These are phyloP conservation scores for Cercophora samala DNA, from an alignment of 495 filamentous ascomycete species.

Conservation along the genomic window DNA sequence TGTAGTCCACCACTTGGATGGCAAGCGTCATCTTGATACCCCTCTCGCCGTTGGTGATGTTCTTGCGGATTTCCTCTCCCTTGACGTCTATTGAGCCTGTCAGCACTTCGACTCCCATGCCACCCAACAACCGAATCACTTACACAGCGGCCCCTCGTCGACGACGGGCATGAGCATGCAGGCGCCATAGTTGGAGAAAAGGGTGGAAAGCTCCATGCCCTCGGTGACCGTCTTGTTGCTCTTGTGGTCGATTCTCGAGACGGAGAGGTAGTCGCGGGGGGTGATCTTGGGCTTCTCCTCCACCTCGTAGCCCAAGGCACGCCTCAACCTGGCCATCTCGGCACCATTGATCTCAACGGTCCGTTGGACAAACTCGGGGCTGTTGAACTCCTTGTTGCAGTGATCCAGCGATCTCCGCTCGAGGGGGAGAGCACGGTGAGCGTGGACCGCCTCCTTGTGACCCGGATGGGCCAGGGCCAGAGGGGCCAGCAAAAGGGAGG, in stretches of 20 bases:
- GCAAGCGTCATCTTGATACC: slow-evolving; percentile 59
- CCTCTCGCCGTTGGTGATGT: slow-evolving; percentile 52
- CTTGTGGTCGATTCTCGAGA: slow-evolving; percentile 47
- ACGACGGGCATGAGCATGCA: slow-evolving; percentile 56
- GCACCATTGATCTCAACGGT: slow-evolving; percentile 32
- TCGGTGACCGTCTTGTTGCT: slow-evolving; percentile 53
- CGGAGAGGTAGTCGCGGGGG: slow-evolving; percentile 32
- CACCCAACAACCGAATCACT: slow-evolving; percentile 22
- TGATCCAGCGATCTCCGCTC: slow-evolving; percentile 33
- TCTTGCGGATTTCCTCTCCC: slow-evolving; percentile 48
- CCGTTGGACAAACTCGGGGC: slow-evolving; percentile 31
- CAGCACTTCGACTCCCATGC: neutral
- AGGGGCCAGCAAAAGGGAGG: slow-evolving; percentile 29
- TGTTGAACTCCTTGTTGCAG: slow-evolving; percentile 29
- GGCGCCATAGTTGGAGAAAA: slow-evolving; percentile 54
- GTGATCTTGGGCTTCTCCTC: slow-evolving; percentile 24
- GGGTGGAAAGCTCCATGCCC: slow-evolving; percentile 43
- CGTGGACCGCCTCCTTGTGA: slow-evolving; percentile 26
- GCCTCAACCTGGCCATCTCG: slow-evolving; percentile 27
- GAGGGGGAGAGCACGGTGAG: slow-evolving; percentile 27
- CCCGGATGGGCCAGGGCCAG: slow-evolving; percentile 32
- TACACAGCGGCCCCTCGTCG: slow-evolving; percentile 57
- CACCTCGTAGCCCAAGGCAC: slow-evolving; percentile 21
- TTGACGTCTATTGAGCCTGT: slow-evolving; percentile 32
- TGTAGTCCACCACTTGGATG: slow-evolving; percentile 59